Percentiles rank a stretch among this genome's conserved stretches.
Evolutionary conservation across 2,329 filamentous ascomycete genomes (phyloP).

Genomic region (Sphaerulina populicola): DNA sequence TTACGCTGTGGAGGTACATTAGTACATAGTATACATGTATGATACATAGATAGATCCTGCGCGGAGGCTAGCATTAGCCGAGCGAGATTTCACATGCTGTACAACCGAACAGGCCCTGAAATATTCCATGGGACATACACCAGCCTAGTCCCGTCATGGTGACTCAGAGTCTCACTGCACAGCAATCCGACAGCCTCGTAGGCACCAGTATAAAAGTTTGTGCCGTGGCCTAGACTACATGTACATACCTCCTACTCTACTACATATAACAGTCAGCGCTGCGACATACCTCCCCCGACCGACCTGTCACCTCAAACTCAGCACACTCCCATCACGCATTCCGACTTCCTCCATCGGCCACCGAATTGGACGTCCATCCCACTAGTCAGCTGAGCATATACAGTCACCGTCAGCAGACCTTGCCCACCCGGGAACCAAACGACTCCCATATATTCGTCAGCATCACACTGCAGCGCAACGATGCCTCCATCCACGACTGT

Average conservation of each 20-base stretch:
- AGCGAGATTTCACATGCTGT: too few species aligned
- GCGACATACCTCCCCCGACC: too few species aligned
- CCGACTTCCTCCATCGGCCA: background rate
- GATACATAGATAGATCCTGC: too few species aligned
- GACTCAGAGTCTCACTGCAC: background rate
- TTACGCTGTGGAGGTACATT: too few species aligned
- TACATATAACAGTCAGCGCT: background rate
- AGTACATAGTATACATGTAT: too few species aligned
- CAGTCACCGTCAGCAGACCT: background rate
- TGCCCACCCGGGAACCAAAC: background rate
- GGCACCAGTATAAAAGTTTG: background rate
- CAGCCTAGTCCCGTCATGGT: too few species aligned
- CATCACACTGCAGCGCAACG: background rate
- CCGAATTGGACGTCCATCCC: background rate
- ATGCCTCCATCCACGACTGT: slow-evolving; percentile 8
- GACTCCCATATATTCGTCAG: background rate
- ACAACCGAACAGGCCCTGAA: too few species aligned
- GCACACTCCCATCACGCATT: background rate
- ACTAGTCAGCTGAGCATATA: background rate
- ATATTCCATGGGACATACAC: too few species aligned
- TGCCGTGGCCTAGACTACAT: too few species aligned
- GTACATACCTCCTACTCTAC: too few species aligned
- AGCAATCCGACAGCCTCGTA: slow-evolving; percentile 5
- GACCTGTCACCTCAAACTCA: background rate
- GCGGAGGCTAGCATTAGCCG: too few species aligned